These are phyloP conservation scores for Sclerotinia subarctica DNA, from an alignment of 2,329 filamentous ascomycete species.

Conservation along the genomic window DNA sequence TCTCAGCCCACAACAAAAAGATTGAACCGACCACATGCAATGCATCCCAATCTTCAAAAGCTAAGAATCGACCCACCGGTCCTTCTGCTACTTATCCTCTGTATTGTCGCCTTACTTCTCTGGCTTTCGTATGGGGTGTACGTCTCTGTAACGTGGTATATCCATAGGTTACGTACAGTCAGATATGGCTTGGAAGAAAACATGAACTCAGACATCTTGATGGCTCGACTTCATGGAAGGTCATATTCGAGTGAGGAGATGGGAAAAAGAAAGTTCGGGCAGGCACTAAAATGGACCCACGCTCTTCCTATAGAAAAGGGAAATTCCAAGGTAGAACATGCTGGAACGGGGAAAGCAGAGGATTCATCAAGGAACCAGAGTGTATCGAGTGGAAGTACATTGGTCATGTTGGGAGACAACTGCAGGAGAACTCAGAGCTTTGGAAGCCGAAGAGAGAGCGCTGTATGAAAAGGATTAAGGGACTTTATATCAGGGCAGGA, in stretches of 20 bases:
- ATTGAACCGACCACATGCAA: constrained; percentile 9
- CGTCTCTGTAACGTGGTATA: neutral
- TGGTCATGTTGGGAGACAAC: neutral
- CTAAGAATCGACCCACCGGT: constrained; percentile 7
- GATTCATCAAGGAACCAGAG: constrained; percentile 5
- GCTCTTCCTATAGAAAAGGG: neutral
- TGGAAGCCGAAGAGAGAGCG: neutral
- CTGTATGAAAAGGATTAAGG: neutral
- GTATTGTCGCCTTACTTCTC: neutral
- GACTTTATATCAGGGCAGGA: neutral
- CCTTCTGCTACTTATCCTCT: neutral
- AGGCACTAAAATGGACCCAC: neutral
- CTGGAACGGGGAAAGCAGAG: neutral
- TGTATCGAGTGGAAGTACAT: constrained; percentile 1
- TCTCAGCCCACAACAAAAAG: neutral
- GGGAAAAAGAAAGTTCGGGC: neutral
- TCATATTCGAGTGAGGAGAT: neutral
- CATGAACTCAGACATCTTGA: neutral
- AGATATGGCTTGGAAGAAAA: neutral
- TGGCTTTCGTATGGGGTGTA: constrained; percentile 4
- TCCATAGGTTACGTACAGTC: neutral
- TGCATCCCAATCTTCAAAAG: constrained; percentile 8
- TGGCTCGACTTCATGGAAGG: neutral
- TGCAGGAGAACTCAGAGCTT: neutral
- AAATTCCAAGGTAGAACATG: neutral